Evolutionary conservation across 139 green algal species (phyloP).

Genomic region (Microglena sp.): DNA sequence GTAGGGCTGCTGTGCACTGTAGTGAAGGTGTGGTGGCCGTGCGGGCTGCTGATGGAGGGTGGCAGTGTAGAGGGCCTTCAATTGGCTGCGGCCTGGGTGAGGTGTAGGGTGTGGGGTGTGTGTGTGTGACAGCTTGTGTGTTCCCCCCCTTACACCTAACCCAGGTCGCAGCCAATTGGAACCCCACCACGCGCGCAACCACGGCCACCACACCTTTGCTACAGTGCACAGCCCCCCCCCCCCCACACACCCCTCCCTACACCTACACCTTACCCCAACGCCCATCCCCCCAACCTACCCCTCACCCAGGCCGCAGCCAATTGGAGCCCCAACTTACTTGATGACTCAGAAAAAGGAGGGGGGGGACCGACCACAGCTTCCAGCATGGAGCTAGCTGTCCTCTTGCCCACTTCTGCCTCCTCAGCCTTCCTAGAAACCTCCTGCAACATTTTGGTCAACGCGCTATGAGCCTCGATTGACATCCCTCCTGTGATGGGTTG

Average conservation of each 20-base stretch:
- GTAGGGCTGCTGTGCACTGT: not conserved
- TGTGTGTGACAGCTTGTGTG: conserved; percentile 11
- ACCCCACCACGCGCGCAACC: not conserved
- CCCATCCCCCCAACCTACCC: not conserved
- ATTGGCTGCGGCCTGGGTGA: not conserved
- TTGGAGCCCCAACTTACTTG: not conserved
- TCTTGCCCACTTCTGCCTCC: not conserved
- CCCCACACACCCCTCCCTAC: not conserved
- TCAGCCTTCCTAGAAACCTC: not conserved
- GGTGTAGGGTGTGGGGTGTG: conserved; percentile 2
- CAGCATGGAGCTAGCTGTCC: too few relatives aligned
- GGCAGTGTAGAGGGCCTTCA: not conserved
- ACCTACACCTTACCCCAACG: too few relatives aligned
- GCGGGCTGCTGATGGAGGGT: not conserved
- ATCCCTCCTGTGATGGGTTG: not conserved
- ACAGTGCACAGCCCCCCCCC: not conserved
- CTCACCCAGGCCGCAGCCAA: not conserved
- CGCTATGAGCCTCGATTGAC: not conserved
- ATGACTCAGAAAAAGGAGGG: too few relatives aligned
- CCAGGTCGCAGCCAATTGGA: not conserved
- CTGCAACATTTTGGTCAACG: not conserved
- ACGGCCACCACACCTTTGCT: not conserved
- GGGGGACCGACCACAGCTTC: too few relatives aligned
- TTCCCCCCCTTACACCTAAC: not conserved
- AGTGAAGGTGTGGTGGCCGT: not conserved